Conservation (phyloP, 2,329 filamentous ascomycete species). For the Salinomyces thailandicus region DNA sequence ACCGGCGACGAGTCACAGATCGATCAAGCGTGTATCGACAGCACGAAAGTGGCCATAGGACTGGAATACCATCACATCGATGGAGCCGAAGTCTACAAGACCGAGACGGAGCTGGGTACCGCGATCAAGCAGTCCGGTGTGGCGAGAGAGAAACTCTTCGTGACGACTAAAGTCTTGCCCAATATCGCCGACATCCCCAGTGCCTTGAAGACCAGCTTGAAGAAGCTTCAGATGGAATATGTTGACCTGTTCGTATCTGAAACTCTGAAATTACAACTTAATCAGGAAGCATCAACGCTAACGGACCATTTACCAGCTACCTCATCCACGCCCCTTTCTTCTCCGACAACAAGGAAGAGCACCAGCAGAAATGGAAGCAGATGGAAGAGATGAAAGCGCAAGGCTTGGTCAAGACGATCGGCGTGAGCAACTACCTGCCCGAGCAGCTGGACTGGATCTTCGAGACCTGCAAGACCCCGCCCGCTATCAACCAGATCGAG, state of each 20-base stretch:
- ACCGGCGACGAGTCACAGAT: constrained; percentile 38
- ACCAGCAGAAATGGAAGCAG: constrained; percentile 48
- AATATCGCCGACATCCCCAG: constrained; percentile 46
- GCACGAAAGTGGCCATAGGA: constrained; percentile 52
- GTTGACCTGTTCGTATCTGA: constrained; percentile 50
- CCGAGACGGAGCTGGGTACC: constrained; percentile 39
- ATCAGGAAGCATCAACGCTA: background rate
- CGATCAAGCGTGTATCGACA: constrained; percentile 48
- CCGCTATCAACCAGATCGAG: constrained; percentile 59
- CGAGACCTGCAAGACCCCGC: constrained; percentile 43
- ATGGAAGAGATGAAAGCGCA: constrained; percentile 50
- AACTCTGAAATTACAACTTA: too few relatives aligned
- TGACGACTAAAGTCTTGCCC: constrained; percentile 47
- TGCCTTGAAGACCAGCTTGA: constrained; percentile 46
- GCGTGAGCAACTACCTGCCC: constrained; percentile 51
- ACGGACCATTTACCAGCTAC: constrained; percentile 33
- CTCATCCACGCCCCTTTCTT: constrained; percentile 54
- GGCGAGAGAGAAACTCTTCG: constrained; percentile 36
- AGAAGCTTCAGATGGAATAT: constrained; percentile 51
- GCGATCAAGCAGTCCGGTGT: constrained; percentile 36
- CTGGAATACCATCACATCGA: constrained; percentile 65
- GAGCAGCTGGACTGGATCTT: constrained; percentile 45
- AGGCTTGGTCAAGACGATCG: constrained; percentile 51
- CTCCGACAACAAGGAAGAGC: constrained; percentile 41
- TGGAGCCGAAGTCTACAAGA: constrained; percentile 55